Evolutionary conservation across 352 stramenopile genomes (phyloP).

Genomic region (Globisporangium barbulae): DNA sequence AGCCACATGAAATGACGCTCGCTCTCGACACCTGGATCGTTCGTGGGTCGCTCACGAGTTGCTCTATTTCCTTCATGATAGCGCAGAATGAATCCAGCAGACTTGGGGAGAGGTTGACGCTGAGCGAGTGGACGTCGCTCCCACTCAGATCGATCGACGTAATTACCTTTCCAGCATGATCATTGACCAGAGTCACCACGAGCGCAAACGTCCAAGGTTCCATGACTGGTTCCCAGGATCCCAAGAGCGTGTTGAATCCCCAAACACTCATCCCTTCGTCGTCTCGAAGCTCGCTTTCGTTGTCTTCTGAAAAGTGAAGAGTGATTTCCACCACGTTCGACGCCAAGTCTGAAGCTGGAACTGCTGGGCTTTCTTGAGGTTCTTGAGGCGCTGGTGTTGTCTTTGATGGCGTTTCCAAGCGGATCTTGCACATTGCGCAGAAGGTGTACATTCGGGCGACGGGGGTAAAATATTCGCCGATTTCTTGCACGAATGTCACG

Average conservation of each 20-base stretch:
- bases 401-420: slow-evolving; percentile 29
- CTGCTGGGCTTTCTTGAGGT: background rate
- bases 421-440: slow-evolving; percentile 62
- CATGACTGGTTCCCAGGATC: slow-evolving; percentile 75
- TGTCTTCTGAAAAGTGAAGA: slow-evolving; percentile 64
- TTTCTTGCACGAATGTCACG: slow-evolving; percentile 69
- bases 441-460: slow-evolving; percentile 63
- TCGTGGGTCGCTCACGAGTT: slow-evolving; percentile 18
- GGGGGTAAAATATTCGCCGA: slow-evolving; percentile 69
- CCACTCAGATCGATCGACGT: slow-evolving; percentile 52
- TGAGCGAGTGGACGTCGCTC: slow-evolving; percentile 55
- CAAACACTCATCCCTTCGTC: slow-evolving; percentile 77
- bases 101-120: slow-evolving; percentile 64
- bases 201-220: slow-evolving; percentile 77
- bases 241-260: slow-evolving; percentile 72
- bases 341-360: background rate
- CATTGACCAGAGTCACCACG: slow-evolving; percentile 26
- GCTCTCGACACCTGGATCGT: slow-evolving; percentile 39
- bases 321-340: slow-evolving; percentile 16
- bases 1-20: slow-evolving; percentile 76
- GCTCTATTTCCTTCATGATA: slow-evolving; percentile 59
- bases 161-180: slow-evolving; percentile 43
- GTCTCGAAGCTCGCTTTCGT: slow-evolving; percentile 35
- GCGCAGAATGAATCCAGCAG: slow-evolving; percentile 63
- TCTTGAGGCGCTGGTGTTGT: slow-evolving; percentile 10